A percentile compares a stretch with the other conserved stretches of the same genome.
These are phyloP conservation scores for Exophiala oligosperma DNA, from an alignment of 2,329 filamentous ascomycete species.

Conservation along the genomic window DNA sequence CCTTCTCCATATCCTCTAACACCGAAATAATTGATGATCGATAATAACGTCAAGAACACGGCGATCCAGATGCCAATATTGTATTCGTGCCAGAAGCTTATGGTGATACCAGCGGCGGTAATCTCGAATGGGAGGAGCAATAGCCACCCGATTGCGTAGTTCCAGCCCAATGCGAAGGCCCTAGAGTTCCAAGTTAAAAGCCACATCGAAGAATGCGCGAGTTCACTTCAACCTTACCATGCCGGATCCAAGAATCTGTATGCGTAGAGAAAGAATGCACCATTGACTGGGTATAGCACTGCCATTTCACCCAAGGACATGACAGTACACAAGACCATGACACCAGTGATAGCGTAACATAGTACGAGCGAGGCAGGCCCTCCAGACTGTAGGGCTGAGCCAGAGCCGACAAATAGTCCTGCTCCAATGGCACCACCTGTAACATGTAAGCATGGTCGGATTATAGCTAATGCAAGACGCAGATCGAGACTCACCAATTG, in stretches of 20 bases:
- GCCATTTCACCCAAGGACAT: constrained; percentile 90
- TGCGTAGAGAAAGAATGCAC: constrained; percentile 88
- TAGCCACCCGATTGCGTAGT: constrained; percentile 86
- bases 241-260: constrained; percentile 88
- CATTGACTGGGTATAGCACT: constrained; percentile 84
- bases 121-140: constrained; percentile 81
- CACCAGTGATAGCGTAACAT: constrained; percentile 58
- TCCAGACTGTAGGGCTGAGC: constrained; percentile 35
- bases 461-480: not conserved
- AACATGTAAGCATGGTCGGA: no score
- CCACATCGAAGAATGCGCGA: no score
- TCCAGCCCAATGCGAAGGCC: constrained; percentile 90
- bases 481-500: constrained; percentile 23
- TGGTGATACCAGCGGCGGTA: constrained; percentile 75
- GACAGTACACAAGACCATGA: constrained; percentile 88
- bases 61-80: constrained; percentile 73
- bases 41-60: constrained; percentile 73
- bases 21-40: constrained; percentile 77
- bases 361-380: constrained; percentile 40
- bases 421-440: constrained; percentile 40
- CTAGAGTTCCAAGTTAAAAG: not conserved
- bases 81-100: constrained; percentile 32
- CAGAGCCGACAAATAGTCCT: constrained; percentile 29
- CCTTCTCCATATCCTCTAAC: constrained; percentile 81
- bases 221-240: constrained; percentile 55